Conservation (phyloP, 176 grass and related monocot genomes). For the Paspalum vaginatum region DNA sequence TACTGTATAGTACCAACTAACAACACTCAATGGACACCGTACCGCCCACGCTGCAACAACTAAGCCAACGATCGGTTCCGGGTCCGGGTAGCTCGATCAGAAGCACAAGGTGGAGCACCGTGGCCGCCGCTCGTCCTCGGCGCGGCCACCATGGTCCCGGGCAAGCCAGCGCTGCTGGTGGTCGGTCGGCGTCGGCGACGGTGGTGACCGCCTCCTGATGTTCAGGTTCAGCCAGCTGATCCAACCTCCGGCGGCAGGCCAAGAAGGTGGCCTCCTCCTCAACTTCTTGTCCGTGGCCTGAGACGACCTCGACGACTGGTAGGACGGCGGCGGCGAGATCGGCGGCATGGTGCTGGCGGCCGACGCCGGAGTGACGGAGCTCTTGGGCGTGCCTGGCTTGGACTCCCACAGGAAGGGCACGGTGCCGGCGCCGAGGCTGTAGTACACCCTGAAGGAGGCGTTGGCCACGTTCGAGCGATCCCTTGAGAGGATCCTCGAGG, state of each 20-base stretch:
- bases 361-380: background rate
- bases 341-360: background rate
- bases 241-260: background rate
- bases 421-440: slow-evolving; percentile 52
- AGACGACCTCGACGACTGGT: background rate
- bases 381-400: slow-evolving; percentile 52
- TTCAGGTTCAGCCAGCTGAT: slow-evolving; percentile 31
- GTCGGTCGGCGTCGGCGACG: background rate
- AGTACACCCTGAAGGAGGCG: slow-evolving; percentile 57
- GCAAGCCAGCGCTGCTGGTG: background rate
- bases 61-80: background rate
- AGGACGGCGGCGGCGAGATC: slow-evolving; percentile 46
- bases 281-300: background rate
- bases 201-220: background rate
- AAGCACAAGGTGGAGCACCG: slow-evolving; percentile 14
- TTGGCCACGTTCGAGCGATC: slow-evolving; percentile 37
- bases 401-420: slow-evolving; percentile 61
- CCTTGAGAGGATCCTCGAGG: slow-evolving; percentile 41
- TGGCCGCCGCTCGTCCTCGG: background rate
- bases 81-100: background rate
- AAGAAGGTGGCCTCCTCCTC: background rate
- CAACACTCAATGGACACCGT: background rate
- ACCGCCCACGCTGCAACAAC: slow-evolving; percentile 7
- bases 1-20: background rate
- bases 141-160: background rate